phyloP scores from a whole-genome alignment of 352 stramenopile genomes.

The Globisporangium lucens region DNA sequence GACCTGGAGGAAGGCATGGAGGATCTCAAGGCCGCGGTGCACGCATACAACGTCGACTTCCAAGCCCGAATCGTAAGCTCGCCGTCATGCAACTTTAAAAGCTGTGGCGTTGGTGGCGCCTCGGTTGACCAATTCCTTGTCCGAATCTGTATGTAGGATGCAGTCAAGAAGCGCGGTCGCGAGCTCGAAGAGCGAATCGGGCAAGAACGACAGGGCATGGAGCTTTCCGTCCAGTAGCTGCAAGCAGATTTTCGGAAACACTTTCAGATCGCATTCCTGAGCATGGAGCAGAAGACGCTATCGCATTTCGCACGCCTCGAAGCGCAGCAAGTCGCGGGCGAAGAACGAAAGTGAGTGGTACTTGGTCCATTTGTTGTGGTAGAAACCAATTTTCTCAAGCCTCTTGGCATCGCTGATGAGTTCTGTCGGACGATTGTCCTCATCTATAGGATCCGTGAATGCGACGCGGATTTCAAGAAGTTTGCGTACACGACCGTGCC shows the following conservation, averaged over 20 bases:
- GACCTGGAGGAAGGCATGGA: slow-evolving; percentile 80
- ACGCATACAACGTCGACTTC: slow-evolving; percentile 84
- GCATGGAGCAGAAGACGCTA: slow-evolving; percentile 54
- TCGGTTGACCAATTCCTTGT: not conserved
- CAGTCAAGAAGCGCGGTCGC: slow-evolving; percentile 59
- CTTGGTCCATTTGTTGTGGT: not conserved
- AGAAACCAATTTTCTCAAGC: not conserved
- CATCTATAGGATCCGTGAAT: slow-evolving; percentile 39
- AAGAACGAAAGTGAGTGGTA: slow-evolving; percentile 46
- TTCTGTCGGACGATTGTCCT: not conserved
- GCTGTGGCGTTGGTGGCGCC: not conserved
- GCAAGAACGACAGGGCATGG: slow-evolving; percentile 57
- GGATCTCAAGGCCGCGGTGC: slow-evolving; percentile 72
- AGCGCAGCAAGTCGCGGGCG: slow-evolving; percentile 32
- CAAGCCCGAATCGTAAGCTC: slow-evolving; percentile 67
- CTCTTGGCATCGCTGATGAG: not conserved
- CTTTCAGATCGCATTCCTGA: slow-evolving; percentile 52
- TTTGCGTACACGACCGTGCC: slow-evolving; percentile 88
- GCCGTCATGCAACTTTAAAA: not conserved
- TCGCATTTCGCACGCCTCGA: slow-evolving; percentile 62
- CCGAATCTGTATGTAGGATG: slow-evolving; percentile 42
- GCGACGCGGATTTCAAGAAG: slow-evolving; percentile 44
- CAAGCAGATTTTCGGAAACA: slow-evolving; percentile 37
- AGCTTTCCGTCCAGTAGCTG: slow-evolving; percentile 53
- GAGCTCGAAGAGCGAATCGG: slow-evolving; percentile 48